Evolutionary conservation across 75 land plant species (phyloP).

Genomic region (Picea sitchensis): DNA sequence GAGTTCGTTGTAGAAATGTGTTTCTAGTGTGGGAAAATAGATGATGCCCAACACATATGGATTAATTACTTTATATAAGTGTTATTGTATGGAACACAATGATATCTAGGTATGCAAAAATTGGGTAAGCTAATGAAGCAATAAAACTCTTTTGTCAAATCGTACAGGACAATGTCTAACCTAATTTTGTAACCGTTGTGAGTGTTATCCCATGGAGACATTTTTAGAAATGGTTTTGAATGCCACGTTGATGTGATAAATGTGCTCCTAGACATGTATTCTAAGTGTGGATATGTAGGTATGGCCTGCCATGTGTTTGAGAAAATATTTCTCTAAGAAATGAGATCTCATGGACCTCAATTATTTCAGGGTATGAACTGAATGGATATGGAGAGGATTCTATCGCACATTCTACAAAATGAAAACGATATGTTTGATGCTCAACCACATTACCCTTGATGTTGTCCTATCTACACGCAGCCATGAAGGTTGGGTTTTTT

Average conservation of each 20-base stretch:
- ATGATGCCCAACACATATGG: conserved; percentile 6
- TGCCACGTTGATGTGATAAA: conserved; percentile 13
- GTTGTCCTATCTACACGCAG: conserved; percentile 15
- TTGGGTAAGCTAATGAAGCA: conserved; percentile 4
- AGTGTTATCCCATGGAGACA: conserved; percentile 6
- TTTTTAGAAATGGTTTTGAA: conserved; percentile 5
- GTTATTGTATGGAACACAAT: conserved; percentile 13
- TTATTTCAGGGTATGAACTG: conserved; percentile 16
- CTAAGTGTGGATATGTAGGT: conserved; percentile 17
- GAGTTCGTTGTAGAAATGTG: conserved; percentile 15
- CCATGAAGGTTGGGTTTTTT: conserved; percentile 10
- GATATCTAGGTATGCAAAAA: conserved; percentile 16
- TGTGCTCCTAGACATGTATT: conserved; percentile 21
- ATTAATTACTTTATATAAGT: background rate
- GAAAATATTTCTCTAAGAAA: background rate
- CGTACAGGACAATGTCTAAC: conserved; percentile 11
- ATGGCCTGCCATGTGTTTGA: conserved; percentile 10
- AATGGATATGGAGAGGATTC: conserved; percentile 12
- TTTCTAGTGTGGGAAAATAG: conserved; percentile 7
- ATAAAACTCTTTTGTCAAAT: conserved; percentile 21
- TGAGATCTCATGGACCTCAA: conserved; percentile 20
- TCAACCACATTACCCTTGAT: conserved; percentile 13
- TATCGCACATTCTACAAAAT: conserved; percentile 11
- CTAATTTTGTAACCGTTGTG: conserved; percentile 14
- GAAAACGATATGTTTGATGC: conserved; percentile 5